These are phyloP conservation scores for Aspergillus pseudotamarii DNA, from an alignment of 2,329 filamentous ascomycete genomes.

Conservation along the genomic window DNA sequence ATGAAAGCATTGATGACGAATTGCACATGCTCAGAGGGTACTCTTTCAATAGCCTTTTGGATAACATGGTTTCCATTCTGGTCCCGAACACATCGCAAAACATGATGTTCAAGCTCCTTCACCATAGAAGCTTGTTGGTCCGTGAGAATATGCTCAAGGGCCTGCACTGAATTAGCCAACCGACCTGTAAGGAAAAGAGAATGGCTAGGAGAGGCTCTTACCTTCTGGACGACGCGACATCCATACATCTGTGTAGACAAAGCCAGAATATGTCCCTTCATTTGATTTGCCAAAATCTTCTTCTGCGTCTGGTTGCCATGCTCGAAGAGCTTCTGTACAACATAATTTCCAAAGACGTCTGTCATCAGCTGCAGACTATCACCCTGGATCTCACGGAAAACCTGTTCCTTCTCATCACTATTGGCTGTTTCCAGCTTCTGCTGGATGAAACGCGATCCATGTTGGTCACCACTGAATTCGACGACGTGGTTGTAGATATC, in stretches of 20 bases:
- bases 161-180: slow-evolving; percentile 54
- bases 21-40: slow-evolving; percentile 75
- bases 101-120: slow-evolving; percentile 75
- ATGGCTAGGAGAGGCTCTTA: slow-evolving; percentile 36
- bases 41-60: slow-evolving; percentile 85
- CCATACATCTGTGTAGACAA: slow-evolving; percentile 89
- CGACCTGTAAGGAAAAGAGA: not conserved
- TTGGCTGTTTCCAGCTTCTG: slow-evolving; percentile 89
- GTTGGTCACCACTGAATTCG: slow-evolving; percentile 94
- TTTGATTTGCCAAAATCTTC: slow-evolving; percentile 78
- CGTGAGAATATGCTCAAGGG: slow-evolving; percentile 85
- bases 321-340: slow-evolving; percentile 97
- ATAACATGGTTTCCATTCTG: slow-evolving; percentile 96
- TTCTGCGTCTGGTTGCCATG: slow-evolving; percentile 95
- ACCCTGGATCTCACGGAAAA: slow-evolving; percentile 83
- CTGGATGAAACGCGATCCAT: slow-evolving; percentile 94
- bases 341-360: slow-evolving; percentile 97
- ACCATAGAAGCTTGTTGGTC: slow-evolving; percentile 86
- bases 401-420: slow-evolving; percentile 89
- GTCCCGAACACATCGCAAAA: slow-evolving; percentile 78
- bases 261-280: slow-evolving; percentile 80
- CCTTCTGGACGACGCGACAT: slow-evolving; percentile 94
- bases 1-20: slow-evolving; percentile 83
- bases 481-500: slow-evolving; percentile 87
- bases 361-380: slow-evolving; percentile 90